Conservation (phyloP, 225 moss, liverwort and hornwort genomes). For the Marchantia paleacea region DNA sequence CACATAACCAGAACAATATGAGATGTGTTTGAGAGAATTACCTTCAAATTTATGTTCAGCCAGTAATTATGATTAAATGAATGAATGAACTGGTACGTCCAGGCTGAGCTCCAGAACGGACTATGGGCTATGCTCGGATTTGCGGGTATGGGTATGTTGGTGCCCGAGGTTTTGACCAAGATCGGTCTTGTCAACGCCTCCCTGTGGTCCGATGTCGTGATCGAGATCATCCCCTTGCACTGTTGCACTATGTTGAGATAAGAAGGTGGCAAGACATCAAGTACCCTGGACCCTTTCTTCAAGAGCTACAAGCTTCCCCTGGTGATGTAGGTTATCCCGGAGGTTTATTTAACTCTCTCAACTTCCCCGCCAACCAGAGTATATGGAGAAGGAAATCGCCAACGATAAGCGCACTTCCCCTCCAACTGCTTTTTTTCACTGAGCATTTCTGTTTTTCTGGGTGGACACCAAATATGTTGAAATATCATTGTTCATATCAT, state of each 20-base stretch:
- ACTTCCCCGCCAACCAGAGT: slow-evolving; percentile 46
- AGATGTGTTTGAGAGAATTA: too few relatives aligned
- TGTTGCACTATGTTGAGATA: slow-evolving; percentile 55
- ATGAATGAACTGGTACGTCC: slow-evolving; percentile 59
- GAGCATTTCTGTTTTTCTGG: not conserved
- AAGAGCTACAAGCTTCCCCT: slow-evolving; percentile 49
- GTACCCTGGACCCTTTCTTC: slow-evolving; percentile 62
- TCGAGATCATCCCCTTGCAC: slow-evolving; percentile 59
- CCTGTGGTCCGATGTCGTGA: slow-evolving; percentile 53
- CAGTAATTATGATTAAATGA: too few relatives aligned
- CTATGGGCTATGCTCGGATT: slow-evolving; percentile 62
- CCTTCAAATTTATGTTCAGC: too few relatives aligned
- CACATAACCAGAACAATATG: too few relatives aligned
- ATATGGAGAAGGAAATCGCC: slow-evolving; percentile 57
- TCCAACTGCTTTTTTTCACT: not conserved
- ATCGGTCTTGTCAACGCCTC: slow-evolving; percentile 38
- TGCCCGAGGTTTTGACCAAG: slow-evolving; percentile 52
- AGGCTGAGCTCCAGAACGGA: slow-evolving; percentile 52
- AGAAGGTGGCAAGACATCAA: slow-evolving; percentile 61
- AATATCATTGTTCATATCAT: too few relatives aligned
- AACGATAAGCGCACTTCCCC: slow-evolving; percentile 28
- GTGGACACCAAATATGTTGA: too few relatives aligned
- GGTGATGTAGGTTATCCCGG: slow-evolving; percentile 61
- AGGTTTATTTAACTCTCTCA: slow-evolving; percentile 56
- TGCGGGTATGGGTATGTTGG: slow-evolving; percentile 40